A percentile compares a stretch with the other conserved stretches of the same genome.
Conservation (phyloP, 345 rosid species). For the Linum tenue region DNA sequence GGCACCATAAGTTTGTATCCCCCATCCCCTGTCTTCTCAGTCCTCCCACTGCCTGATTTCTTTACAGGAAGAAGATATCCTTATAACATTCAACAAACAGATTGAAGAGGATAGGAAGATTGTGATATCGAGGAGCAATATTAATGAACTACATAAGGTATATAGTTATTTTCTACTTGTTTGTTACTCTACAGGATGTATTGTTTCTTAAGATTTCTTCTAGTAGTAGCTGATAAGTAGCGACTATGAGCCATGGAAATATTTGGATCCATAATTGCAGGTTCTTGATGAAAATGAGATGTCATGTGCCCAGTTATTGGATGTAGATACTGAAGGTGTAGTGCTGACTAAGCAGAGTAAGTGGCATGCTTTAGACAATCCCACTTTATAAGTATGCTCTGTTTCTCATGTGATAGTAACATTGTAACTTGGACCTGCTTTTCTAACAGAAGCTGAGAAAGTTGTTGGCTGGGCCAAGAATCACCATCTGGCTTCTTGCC, state of each 20-base stretch:
- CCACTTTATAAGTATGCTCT: background rate
- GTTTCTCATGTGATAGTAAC: background rate
- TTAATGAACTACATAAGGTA: constrained; percentile 79
- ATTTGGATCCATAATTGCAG: constrained; percentile 30
- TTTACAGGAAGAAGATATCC: constrained; percentile 70
- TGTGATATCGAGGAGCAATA: constrained; percentile 72
- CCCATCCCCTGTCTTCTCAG: background rate
- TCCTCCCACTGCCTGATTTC: constrained; percentile 11
- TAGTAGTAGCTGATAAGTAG: background rate
- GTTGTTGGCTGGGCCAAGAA: constrained; percentile 96
- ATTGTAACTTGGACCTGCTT: constrained; percentile 1
- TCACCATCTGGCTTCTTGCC: constrained; percentile 65
- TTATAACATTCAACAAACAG: constrained; percentile 68
- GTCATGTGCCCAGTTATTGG: constrained; percentile 63
- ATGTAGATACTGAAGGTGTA: constrained; percentile 72
- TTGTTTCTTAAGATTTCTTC: background rate
- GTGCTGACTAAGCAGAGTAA: constrained; percentile 74
- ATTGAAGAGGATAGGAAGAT: constrained; percentile 84
- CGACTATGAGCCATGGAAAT: background rate
- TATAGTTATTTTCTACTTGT: background rate
- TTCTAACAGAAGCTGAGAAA: constrained; percentile 73
- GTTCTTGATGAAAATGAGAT: constrained; percentile 89
- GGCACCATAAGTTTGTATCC: too few species aligned
- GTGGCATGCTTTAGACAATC: constrained; percentile 20
- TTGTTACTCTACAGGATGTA: background rate